Evolutionary conservation across 2,329 filamentous ascomycete genomes (phyloP), one percentile per base, ranked within the genome.

Genomic region (Shiraia sp.): DNA sequence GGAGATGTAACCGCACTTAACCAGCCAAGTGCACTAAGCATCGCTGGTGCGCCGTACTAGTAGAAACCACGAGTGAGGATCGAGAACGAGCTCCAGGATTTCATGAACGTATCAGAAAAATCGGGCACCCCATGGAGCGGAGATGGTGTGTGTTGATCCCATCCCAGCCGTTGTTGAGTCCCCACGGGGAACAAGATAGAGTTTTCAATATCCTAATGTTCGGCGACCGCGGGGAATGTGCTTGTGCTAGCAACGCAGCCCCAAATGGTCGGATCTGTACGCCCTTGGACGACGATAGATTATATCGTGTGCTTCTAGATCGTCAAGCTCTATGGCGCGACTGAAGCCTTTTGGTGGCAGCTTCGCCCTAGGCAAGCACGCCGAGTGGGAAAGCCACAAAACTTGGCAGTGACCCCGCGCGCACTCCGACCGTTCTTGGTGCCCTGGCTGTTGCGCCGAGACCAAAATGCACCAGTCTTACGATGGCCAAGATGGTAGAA

Each of bases 21-120:
- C 17, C 28, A 39, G 62, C 53, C 56, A 64, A 63, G 63, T 12
- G 16, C 38, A 40, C 55, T 49, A 61, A 64, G 60, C 55, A 59
- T 57, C 43, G 40, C 33, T 39, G 24, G 54, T 47, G 43, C 40
- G 32, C 45, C 42, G 33, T 35, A 32, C 43, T 40, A 42, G 39
- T 23, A 32, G 40, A 42, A 38, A 28, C 43, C 47, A 47, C 53
- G 47, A 57, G 47, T 54, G 47, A 53, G 45, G 34, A 41, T 48
- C 44, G 37, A 45, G 39, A 46, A 44, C 42, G 32, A 46, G 31
- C 34, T 27, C 52, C 42, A 45, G 49, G 47, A 32, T 51, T 23
- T 10, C 19, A 35, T 42, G 33, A 36, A 51, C 47, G 55, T 52
- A 51, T 53, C 41, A 53, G 47, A 22, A 36, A 19, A 28, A 22